These are phyloP conservation scores for Hypoxylon sp. DNA, from an alignment of 2,329 filamentous ascomycete species.

Conservation along the genomic window DNA sequence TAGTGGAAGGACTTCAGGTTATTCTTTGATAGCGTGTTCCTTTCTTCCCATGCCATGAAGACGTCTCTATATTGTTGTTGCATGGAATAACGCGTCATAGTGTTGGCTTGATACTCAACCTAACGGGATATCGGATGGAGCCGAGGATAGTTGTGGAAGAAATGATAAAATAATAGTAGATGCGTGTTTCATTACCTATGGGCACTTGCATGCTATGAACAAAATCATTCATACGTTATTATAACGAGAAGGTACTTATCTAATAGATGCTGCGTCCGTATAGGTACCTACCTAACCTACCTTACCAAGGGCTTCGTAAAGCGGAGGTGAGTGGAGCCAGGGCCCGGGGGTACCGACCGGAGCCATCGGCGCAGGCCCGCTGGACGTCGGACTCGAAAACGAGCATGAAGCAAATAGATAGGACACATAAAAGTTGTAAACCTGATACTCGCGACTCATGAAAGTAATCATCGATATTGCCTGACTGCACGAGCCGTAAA, in stretches of 20 bases:
- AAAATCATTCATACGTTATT: not conserved
- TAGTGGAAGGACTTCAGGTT: not conserved
- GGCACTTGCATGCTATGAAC: too few relatives aligned
- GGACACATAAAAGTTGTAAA: not conserved
- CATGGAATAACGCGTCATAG: too few relatives aligned
- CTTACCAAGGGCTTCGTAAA: not conserved
- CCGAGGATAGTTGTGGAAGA: too few relatives aligned
- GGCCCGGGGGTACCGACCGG: not conserved
- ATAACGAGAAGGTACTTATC: not conserved
- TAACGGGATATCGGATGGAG: too few relatives aligned
- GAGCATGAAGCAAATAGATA: not conserved
- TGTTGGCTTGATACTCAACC: too few relatives aligned
- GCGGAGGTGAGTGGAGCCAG: not conserved
- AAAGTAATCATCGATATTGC: not conserved
- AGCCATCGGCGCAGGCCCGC: not conserved
- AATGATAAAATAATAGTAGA: too few relatives aligned
- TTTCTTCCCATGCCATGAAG: not conserved
- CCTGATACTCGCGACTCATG: not conserved
- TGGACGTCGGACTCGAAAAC: not conserved
- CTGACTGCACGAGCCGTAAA: too few relatives aligned
- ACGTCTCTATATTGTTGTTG: not conserved
- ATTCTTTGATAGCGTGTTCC: not conserved
- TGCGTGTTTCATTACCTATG: too few relatives aligned
- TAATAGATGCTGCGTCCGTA: not conserved
- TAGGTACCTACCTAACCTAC: not conserved